Conservation (phyloP, 371 early-diverging fungal genomes). For the Funneliformis caledonium region DNA sequence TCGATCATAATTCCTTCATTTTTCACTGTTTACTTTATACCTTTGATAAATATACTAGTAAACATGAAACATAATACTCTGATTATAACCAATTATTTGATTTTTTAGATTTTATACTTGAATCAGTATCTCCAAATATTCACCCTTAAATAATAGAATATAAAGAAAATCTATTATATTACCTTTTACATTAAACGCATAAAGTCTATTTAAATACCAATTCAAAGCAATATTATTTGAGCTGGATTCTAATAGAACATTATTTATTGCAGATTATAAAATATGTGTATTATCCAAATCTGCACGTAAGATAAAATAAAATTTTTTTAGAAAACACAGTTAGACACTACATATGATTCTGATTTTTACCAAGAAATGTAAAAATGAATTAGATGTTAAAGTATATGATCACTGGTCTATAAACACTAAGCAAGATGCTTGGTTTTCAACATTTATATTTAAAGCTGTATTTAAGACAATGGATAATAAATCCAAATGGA, state of each 20-base stretch:
- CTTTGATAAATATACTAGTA: not conserved
- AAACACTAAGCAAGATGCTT: not conserved
- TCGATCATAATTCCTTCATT: not conserved
- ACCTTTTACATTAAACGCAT: not conserved
- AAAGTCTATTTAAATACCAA: not conserved
- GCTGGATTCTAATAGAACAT: too few relatives aligned
- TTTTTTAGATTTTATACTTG: not conserved
- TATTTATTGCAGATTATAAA: not conserved
- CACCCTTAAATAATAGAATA: not conserved
- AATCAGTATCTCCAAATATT: not conserved
- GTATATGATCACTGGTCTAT: not conserved
- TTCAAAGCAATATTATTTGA: not conserved
- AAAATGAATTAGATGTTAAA: not conserved
- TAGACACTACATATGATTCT: slow-evolving; percentile 22
- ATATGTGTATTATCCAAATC: not conserved
- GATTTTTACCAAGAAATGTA: not conserved
- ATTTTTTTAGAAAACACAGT: not conserved
- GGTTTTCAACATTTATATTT: not conserved
- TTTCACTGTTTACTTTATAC: not conserved
- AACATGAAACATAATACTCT: not conserved
- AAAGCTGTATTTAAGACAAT: not conserved
- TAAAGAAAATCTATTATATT: not conserved
- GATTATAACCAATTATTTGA: not conserved
- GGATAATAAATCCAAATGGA: not conserved
- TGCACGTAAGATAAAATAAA: not conserved